These are phyloP conservation scores for Sporisorium exsertum DNA, from an alignment of 1,284 basidiomycete species.

Conservation along the genomic window DNA sequence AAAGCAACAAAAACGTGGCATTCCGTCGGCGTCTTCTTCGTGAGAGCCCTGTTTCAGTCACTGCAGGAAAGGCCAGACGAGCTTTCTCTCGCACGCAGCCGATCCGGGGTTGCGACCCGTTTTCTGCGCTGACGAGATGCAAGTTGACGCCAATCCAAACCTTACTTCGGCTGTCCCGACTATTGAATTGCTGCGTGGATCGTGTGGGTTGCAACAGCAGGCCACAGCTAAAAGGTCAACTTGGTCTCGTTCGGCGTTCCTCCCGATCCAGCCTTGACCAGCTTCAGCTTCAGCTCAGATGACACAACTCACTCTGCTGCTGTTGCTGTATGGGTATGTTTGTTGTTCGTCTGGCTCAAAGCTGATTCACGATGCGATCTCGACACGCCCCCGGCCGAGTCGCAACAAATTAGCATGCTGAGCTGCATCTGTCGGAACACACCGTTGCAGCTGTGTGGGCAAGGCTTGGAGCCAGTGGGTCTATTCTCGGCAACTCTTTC, in stretches of 20 bases:
- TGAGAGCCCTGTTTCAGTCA: no score
- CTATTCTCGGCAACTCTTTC: no score
- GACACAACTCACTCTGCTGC: neutral
- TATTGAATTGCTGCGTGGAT: no score
- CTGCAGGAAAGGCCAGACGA: no score
- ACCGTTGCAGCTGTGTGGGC: no score
- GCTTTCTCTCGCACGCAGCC: constrained; percentile 12
- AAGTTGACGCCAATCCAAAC: no score
- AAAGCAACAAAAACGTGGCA: constrained; percentile 1
- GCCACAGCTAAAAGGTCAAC: constrained; percentile 8
- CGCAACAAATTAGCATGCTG: neutral
- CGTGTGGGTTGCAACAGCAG: neutral
- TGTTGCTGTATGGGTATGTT: neutral
- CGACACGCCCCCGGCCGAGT: neutral
- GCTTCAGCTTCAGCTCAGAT: no score
- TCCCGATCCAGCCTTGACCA: neutral
- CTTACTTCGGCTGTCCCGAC: no score
- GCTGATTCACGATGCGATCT: neutral
- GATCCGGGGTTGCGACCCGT: constrained; percentile 32
- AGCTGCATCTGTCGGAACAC: neutral
- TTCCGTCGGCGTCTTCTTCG: constrained; percentile 8
- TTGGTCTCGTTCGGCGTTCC: neutral
- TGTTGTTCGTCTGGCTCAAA: neutral
- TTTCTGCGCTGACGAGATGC: no score
- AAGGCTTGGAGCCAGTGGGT: no score